Base-by-base conservation (phyloP, 495 filamentous ascomycete species). In the Aspergillus wentii region DNA sequence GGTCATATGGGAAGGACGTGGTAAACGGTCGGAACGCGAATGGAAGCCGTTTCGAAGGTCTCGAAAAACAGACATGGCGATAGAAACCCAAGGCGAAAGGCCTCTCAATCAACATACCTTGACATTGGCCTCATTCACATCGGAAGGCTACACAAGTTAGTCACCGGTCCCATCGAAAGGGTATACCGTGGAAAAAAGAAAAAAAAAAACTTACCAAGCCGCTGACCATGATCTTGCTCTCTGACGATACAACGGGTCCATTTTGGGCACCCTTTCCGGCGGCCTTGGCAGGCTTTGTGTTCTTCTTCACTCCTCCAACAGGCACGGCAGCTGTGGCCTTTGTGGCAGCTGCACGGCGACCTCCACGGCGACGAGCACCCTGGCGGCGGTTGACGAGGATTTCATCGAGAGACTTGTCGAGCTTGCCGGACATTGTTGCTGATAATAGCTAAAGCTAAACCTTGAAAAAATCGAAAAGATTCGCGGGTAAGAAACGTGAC, bases 211-310 rank as follows among this genome's bases (percentile, higher is more conserved):
- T 71, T 82, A 95, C 91, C 75, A 98, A 74, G 71, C 90, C 90
- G 80, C 86, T 94, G 66, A 98, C 89, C 63, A 95, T 82, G 71
- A 97, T 92, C 69, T 96, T 97, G 75, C 87, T 89, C 38, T 88
- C 87, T 56, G 77, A 78, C 33, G 63, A 46, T 33, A 57, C 68
- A 43, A 72, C 57, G 43, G 76, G 72, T 42, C 80, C 82, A 49
- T 75, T 79, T 33, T 88, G 78, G 15, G 70, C 66, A 33, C 72
- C 61, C 75, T 87, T 90, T 35, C 69, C 60, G 44, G 71, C 59
- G 45, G 67, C 52, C 57, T 83, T 88, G 43, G 76, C 60, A 35
- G 69, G 56, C 61, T 74, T 85, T 18, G 79, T 71, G 30, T 65
- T 76, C 77, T 96, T 97, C 69, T 87, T 81, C 38, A 97, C 76